phyloP scores from a whole-genome alignment of 306 rosid species.

The Pterocarpus macrocarpus region DNA sequence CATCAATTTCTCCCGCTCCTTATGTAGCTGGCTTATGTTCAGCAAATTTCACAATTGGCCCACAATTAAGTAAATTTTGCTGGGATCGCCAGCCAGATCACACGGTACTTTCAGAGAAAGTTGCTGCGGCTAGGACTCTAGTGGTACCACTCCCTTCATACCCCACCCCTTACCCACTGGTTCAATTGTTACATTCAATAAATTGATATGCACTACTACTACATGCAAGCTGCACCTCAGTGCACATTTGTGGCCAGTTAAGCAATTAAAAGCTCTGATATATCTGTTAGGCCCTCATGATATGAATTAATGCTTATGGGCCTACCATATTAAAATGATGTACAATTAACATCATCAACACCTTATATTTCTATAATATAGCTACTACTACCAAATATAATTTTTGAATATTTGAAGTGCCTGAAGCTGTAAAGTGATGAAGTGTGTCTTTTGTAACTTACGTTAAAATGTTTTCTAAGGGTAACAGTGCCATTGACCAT shows the following conservation, averaged over 20 bases:
- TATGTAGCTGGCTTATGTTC: conserved; percentile 73
- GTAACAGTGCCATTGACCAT: too few species aligned
- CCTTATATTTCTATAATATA: background rate
- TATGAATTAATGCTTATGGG: conserved; percentile 1
- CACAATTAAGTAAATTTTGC: conserved; percentile 71
- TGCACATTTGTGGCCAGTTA: background rate
- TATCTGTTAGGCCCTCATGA: conserved; percentile 37
- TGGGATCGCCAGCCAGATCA: conserved; percentile 82
- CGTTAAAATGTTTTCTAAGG: too few species aligned
- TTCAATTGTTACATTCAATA: background rate
- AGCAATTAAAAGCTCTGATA: conserved; percentile 15
- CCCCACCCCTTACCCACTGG: background rate
- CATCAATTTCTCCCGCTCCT: conserved; percentile 58
- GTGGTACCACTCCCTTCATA: conserved; percentile 60
- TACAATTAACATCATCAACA: conserved; percentile 3
- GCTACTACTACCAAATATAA: background rate
- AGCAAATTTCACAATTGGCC: conserved; percentile 67
- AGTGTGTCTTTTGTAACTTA: background rate
- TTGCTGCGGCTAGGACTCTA: conserved; percentile 68
- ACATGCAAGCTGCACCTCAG: background rate
- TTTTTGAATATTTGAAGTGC: background rate
- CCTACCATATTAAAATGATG: background rate
- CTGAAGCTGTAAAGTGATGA: background rate
- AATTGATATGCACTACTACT: too few species aligned
- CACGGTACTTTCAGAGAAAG: conserved; percentile 78